Conservation (phyloP, 805 yeast genomes). For the Candida ortonii region DNA sequence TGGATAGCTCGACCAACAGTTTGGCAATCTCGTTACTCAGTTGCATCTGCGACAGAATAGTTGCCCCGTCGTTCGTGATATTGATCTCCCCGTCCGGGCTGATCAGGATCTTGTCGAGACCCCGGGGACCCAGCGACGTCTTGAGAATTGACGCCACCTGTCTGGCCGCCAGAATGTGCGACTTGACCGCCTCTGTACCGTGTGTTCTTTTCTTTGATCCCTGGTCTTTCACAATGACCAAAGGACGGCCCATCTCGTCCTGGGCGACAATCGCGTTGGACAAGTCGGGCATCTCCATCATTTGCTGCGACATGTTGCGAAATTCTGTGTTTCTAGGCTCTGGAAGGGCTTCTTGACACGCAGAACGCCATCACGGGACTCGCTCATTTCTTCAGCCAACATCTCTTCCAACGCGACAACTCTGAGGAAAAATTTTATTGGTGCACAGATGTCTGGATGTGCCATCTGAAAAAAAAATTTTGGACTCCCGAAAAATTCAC, state of each 20-base stretch:
- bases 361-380: no score
- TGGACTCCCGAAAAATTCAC: no score
- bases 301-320: constrained; percentile 25
- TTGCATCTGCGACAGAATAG: constrained; percentile 94
- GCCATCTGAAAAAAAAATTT: constrained; percentile 6
- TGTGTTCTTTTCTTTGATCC: constrained; percentile 54
- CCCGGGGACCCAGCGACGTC: constrained; percentile 95
- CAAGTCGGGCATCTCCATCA: constrained; percentile 74
- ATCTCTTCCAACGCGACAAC: constrained; percentile 15
- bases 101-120: constrained; percentile 93
- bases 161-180: constrained; percentile 92
- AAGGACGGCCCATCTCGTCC: constrained; percentile 99
- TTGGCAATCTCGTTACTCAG: constrained; percentile 95
- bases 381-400: no score
- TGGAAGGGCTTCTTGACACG: no score
- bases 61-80: constrained; percentile 98
- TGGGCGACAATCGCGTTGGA: constrained; percentile 98
- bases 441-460: no score
- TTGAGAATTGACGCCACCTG: constrained; percentile 90
- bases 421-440: constrained; percentile 8
- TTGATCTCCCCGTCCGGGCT: constrained; percentile 98
- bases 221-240: constrained; percentile 89
- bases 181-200: constrained; percentile 77
- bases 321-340: constrained; percentile 1
- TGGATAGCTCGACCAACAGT: constrained; percentile 86